phyloP scores from a whole-genome alignment of 1,284 basidiomycete genomes.

The Athelia sp. region DNA sequence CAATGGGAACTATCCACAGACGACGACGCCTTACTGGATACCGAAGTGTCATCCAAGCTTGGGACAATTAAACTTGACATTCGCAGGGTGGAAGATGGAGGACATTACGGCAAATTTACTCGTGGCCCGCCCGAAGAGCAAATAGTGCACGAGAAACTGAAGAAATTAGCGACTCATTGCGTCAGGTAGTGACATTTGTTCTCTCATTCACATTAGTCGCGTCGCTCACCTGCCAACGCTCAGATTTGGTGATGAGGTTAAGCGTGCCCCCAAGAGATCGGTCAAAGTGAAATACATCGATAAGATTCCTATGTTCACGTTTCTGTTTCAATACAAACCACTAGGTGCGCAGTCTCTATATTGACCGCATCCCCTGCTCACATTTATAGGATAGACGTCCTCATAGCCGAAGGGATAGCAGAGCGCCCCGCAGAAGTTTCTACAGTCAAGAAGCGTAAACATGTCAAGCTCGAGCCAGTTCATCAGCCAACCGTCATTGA shows the following conservation, averaged over 20 bases:
- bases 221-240: too few relatives aligned
- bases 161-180: constrained; percentile 31
- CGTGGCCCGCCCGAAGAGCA: constrained; percentile 8
- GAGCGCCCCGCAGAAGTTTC: too few relatives aligned
- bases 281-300: neutral
- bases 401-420: too few relatives aligned
- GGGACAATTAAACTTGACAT: constrained; percentile 9
- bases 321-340: constrained; percentile 10
- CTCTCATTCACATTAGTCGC: too few relatives aligned
- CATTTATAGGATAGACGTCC: too few relatives aligned
- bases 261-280: neutral
- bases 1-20: constrained; percentile 16
- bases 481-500: neutral
- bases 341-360: neutral
- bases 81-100: neutral
- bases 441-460: too few relatives aligned
- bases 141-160: constrained; percentile 31
- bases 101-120: too few relatives aligned
- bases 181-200: constrained; percentile 22
- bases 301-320: neutral
- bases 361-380: too few relatives aligned
- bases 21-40: constrained; percentile 22
- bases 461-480: too few relatives aligned
- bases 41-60: constrained; percentile 14
- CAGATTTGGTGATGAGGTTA: too few relatives aligned